Percentiles rank a stretch among this genome's conserved stretches.
Conservation (phyloP, 495 filamentous ascomycete genomes). For the Penicillium longicatenatum region DNA sequence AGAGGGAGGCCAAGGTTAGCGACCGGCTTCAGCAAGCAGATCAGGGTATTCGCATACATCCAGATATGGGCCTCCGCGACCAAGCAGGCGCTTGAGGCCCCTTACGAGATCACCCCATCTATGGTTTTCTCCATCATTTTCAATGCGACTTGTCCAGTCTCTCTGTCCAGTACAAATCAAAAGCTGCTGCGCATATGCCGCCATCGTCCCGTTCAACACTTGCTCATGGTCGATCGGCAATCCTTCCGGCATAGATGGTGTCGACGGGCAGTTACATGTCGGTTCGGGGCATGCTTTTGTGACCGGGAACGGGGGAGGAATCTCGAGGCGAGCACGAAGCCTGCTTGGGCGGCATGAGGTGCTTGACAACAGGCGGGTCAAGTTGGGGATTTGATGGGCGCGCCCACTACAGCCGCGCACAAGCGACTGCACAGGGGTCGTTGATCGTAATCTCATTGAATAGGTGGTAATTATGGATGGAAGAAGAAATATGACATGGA, state of each 20-base stretch:
- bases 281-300: constrained; percentile 68
- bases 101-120: constrained; percentile 63
- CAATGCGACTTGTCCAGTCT: constrained; percentile 76
- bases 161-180: constrained; percentile 75
- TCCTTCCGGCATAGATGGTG: constrained; percentile 62
- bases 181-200: constrained; percentile 78
- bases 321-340: constrained; percentile 36
- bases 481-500: not conserved
- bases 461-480: not conserved
- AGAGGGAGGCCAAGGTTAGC: not conserved
- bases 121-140: constrained; percentile 56
- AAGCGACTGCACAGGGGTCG: constrained; percentile 20
- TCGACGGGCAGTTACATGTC: constrained; percentile 68
- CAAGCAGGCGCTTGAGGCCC: constrained; percentile 67
- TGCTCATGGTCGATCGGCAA: constrained; percentile 76
- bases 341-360: constrained; percentile 22
- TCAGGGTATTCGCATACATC: constrained; percentile 58
- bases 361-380: constrained; percentile 28
- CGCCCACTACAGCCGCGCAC: constrained; percentile 22
- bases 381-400: constrained; percentile 7
- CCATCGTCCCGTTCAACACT: constrained; percentile 71
- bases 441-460: constrained; percentile 11
- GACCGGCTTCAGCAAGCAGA: not conserved
- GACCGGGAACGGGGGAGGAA: constrained; percentile 46
- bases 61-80: constrained; percentile 63